Conservation (phyloP, 2,329 filamentous ascomycete genomes). For the Arthrobotrys entomopaga region DNA sequence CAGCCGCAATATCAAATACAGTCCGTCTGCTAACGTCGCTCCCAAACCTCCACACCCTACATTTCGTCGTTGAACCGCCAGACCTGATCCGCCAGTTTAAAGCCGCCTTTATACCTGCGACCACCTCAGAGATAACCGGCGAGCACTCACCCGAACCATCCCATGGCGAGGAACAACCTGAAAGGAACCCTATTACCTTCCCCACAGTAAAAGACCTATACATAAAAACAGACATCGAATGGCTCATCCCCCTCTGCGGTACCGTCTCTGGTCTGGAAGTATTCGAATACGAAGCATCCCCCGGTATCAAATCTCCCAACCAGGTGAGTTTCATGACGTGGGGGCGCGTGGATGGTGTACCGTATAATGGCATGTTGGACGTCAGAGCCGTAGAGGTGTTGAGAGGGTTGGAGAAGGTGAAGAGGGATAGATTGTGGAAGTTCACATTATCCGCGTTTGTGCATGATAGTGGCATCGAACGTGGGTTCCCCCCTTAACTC, state of each 20-base stretch:
- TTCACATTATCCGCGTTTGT: constrained; percentile 27
- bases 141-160: background rate
- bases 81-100: constrained; percentile 9
- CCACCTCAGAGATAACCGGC: background rate
- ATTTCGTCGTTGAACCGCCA: constrained; percentile 30
- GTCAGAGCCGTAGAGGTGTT: constrained; percentile 20
- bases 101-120: background rate
- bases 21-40: constrained; percentile 24
- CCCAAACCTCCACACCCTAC: constrained; percentile 31
- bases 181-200: constrained; percentile 7
- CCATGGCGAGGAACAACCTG: background rate
- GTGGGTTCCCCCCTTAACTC: constrained; percentile 1
- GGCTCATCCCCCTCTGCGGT: constrained; percentile 21
- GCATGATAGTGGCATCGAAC: constrained; percentile 23
- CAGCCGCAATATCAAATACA: constrained; percentile 2
- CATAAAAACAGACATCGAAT: constrained; percentile 26
- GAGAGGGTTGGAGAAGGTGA: constrained; percentile 8
- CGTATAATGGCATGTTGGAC: constrained; percentile 23
- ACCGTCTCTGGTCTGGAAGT: constrained; percentile 12
- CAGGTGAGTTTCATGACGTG: constrained; percentile 27
- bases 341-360: background rate
- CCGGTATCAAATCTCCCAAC: constrained; percentile 11
- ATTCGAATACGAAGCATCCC: constrained; percentile 26
- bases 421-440: constrained; percentile 12
- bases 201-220: constrained; percentile 26